Evolutionary conservation across 2,329 filamentous ascomycete genomes (phyloP), one percentile per base, ranked within the genome.

Genomic region (Ophiostoma perfectum): DNA sequence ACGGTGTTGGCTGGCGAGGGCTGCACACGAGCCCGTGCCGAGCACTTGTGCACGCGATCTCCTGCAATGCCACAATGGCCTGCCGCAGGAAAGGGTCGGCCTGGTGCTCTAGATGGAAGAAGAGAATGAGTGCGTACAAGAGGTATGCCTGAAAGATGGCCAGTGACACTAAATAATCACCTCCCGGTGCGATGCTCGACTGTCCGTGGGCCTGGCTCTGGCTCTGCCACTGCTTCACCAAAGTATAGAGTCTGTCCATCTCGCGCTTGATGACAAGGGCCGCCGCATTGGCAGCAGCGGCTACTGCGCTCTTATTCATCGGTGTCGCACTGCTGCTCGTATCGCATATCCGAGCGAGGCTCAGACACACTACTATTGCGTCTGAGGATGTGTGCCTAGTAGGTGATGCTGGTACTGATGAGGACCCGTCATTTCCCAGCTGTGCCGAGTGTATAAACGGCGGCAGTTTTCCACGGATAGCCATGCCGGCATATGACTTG

Each of bases 401-500:
- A 27, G 27, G 27, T 27, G 27, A 27, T 27, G 27, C 27, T 27
- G 27, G 27, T 27, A 27, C 27, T 27, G 27, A 2, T 27, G 27
- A 27, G 1, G 27, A 2, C 27, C 27, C 27, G 27, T 27, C 27
- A 27, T 27, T 27, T 27, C 27, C 27, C 27, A 55, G 3, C 49
- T 55, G 49, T 7, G 49, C 49, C 12, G 75, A 70, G 45, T 84
- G 82, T 1, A 83, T 74, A 67, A 84, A 83, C 0, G 82, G 81
- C 0, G 81, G 80, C 3, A 77, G 60, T 1, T 75, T 77, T 2
- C 80, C 80, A 47, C 75, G 76, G 0, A 80, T 72, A 0, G 76
- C 74, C 41, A 77, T 72, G 3, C 75, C 73, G 0, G 78, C 76
- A 69, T 83, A 84, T 0, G 81, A 80, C 66, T 80, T 81, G 11